Conservation (phyloP, 257 asterid species). For the Leonotis leonurus region DNA sequence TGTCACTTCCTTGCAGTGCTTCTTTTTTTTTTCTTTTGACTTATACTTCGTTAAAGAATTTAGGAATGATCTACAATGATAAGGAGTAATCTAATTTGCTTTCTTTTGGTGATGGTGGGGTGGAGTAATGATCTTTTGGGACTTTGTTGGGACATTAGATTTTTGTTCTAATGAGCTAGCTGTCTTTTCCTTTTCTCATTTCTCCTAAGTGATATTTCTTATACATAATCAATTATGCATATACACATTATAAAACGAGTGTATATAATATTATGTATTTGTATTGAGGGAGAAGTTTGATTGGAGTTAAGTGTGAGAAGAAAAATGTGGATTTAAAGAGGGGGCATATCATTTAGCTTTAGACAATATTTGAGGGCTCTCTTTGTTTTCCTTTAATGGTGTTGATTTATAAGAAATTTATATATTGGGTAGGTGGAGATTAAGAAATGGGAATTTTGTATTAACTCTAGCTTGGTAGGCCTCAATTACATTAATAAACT, state of each 20-base stretch:
- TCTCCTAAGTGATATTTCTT: not conserved
- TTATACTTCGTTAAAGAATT: slow-evolving; percentile 3
- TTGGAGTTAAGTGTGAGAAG: slow-evolving; percentile 13
- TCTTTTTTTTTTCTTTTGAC: not conserved
- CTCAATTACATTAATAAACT: too few relatives aligned
- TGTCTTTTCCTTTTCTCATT: slow-evolving; percentile 8
- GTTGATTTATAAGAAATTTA: too few relatives aligned
- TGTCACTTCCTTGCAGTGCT: not conserved
- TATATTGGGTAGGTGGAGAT: too few relatives aligned
- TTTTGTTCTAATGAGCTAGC: slow-evolving; percentile 49
- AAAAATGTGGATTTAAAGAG: slow-evolving; percentile 13
- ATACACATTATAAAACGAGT: too few relatives aligned
- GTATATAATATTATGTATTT: too few relatives aligned
- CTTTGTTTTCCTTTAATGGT: too few relatives aligned
- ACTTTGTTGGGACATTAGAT: slow-evolving; percentile 36
- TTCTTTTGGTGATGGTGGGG: slow-evolving; percentile 36
- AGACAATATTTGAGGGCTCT: too few relatives aligned
- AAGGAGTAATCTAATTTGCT: slow-evolving; percentile 20
- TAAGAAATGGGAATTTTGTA: too few relatives aligned
- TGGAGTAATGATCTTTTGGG: slow-evolving; percentile 28
- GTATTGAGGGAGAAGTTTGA: too few relatives aligned
- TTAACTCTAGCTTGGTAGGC: too few relatives aligned
- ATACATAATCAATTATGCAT: too few relatives aligned
- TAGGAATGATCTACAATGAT: slow-evolving; percentile 15
- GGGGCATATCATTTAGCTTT: slow-evolving; percentile 28